phyloP scores from a whole-genome alignment of 164 flowering plant genomes.

The Piper betle region DNA sequence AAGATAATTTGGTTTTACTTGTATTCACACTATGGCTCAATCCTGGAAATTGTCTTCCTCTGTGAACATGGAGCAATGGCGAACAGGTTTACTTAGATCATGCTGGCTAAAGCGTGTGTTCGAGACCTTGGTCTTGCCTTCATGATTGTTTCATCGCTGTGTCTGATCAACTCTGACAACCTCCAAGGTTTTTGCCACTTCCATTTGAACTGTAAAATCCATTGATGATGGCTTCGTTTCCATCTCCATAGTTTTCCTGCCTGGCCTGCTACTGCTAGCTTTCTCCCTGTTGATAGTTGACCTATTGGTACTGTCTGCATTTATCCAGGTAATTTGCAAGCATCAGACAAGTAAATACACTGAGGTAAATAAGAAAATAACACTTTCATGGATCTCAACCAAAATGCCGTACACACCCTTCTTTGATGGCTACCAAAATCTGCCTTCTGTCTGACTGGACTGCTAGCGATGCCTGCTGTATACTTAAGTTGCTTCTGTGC shows the following conservation, averaged over 20 bases:
- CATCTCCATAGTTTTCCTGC: constrained; percentile 91
- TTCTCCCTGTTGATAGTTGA: constrained; percentile 60
- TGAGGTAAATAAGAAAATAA: background rate
- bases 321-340: background rate
- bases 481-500: constrained; percentile 89
- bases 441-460: constrained; percentile 44
- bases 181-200: constrained; percentile 99
- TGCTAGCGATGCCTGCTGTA: constrained; percentile 75
- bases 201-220: constrained; percentile 95
- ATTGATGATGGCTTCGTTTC: constrained; percentile 98
- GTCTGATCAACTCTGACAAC: constrained; percentile 92
- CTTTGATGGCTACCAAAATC: constrained; percentile 42
- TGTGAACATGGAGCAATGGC: constrained; percentile 12
- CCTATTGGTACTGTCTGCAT: constrained; percentile 80
- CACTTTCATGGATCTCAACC: background rate
- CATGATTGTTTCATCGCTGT: constrained; percentile 81
- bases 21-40: background rate
- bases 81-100: constrained; percentile 18
- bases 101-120: constrained; percentile 39
- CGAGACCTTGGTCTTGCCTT: constrained; percentile 66
- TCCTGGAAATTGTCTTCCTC: background rate
- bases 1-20: background rate
- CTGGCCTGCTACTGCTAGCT: constrained; percentile 54
- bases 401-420: constrained; percentile 32
- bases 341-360: background rate